Evolutionary conservation across 1,284 basidiomycete species (phyloP), one percentile per base, ranked within the genome.

Genomic region (Testicularia cyperi): DNA sequence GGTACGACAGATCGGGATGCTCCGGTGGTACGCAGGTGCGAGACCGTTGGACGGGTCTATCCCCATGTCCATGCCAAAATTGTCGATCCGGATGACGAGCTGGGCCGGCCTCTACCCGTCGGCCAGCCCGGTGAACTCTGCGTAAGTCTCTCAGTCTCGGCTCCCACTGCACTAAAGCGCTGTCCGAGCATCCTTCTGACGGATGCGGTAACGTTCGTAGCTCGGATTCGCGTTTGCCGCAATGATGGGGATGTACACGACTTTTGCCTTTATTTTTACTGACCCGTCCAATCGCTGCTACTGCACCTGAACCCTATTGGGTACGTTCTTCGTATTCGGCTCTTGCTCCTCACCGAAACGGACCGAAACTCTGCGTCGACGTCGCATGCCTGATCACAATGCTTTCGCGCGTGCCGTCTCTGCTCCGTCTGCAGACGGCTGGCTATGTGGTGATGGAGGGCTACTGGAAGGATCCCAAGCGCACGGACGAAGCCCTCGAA

Each of bases 401-500:
- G n/a, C n/a, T n/a, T n/a, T n/a, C n/a, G n/a, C n/a, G n/a, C 14
- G 25, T 27, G 25, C 25, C n/a, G 9, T 27, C 8, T 30, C 29
- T 30, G 10, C 10, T 15, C 8, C 20, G n/a, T 18, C n/a, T n/a
- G n/a, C 25, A 62, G 61, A 80, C 88, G 10, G 77, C 86, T 1
- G 88, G 88, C 1, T 90, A 90, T 74, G 65, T 86, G 6, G 74
- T 90, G 12, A 88, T 90, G 77, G 86, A 87, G 72, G 88, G 88
- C 39, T 91, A 91, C 73, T 91, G 88, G 88, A 74, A 82, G 26
- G 84, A 91, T 64, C 80, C 83, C 24, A 82, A 83, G 36, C 86
- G 87, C 69, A 90, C 88, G 0, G 75, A 74, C n/a, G 75, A 78
- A 21, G 86, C 82, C 1, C 84, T 87, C 81, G 80, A 81, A 46